Evolutionary conservation across 257 asterid genomes (phyloP).

Genomic region (Avicennia marina): DNA sequence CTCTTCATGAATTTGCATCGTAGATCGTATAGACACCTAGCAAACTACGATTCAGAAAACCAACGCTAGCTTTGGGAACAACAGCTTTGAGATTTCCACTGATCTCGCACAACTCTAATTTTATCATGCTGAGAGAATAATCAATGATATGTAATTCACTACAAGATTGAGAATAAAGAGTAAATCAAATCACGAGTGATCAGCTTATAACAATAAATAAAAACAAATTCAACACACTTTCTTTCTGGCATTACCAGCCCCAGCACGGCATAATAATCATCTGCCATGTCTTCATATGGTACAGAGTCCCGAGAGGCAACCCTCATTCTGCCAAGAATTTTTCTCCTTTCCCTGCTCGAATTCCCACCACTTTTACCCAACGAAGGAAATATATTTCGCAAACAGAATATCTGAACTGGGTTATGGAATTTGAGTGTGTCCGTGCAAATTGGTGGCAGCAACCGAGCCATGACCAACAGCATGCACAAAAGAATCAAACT

Average conservation of each 20-base stretch:
- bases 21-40: too few relatives aligned
- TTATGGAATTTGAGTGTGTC: constrained; percentile 44
- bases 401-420: constrained; percentile 28
- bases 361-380: constrained; percentile 20
- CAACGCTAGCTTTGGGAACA: too few relatives aligned
- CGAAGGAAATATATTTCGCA: constrained; percentile 33
- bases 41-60: too few relatives aligned
- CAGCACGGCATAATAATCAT: constrained; percentile 61
- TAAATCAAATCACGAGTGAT: background rate
- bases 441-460: constrained; percentile 54
- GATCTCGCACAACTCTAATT: background rate
- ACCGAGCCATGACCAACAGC: constrained; percentile 32
- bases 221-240: background rate
- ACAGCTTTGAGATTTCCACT: too few relatives aligned
- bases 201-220: background rate
- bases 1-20: too few relatives aligned
- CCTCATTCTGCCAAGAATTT: constrained; percentile 32
- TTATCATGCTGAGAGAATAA: background rate
- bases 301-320: constrained; percentile 42
- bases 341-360: constrained; percentile 35
- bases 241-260: constrained; percentile 46
- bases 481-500: background rate
- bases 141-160: background rate
- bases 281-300: constrained; percentile 39
- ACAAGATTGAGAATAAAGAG: background rate